phyloP scores from a whole-genome alignment of 2,329 filamentous ascomycete genomes.

The Trichoderma hamatum region DNA sequence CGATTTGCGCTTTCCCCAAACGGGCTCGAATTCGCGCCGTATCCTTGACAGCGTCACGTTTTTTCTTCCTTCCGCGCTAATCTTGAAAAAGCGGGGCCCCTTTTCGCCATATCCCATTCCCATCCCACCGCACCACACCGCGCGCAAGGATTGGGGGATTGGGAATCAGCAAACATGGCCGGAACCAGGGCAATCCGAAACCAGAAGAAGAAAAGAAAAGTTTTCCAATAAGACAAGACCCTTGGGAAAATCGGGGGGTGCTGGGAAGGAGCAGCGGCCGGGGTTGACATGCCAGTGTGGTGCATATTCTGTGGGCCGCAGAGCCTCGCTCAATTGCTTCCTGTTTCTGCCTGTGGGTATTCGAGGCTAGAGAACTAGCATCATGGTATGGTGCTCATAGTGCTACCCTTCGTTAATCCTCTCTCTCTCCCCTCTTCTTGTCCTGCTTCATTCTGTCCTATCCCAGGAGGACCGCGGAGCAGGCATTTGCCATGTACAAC shows the following conservation, averaged over 20 bases:
- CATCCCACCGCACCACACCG: neutral
- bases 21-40: constrained; percentile 18
- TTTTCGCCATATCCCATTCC: neutral
- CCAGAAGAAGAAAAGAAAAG: neutral
- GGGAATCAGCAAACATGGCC: neutral
- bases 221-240: neutral
- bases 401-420: neutral
- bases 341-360: constrained; percentile 1
- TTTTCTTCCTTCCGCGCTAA: neutral
- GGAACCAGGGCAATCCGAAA: neutral
- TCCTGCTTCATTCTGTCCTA: neutral
- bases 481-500: neutral
- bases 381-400: neutral
- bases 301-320: constrained; percentile 27
- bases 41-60: constrained; percentile 10
- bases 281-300: constrained; percentile 1
- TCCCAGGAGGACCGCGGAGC: neutral
- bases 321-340: constrained; percentile 24
- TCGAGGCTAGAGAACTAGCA: neutral
- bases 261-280: neutral
- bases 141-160: neutral
- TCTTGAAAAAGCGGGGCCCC: neutral
- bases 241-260: constrained; percentile 14
- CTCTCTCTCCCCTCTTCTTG: neutral
- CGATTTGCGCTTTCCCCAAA: constrained; percentile 17